Evolutionary conservation across 225 moss, liverwort and hornwort genomes (phyloP).

Genomic region (Polytrichum commune): DNA sequence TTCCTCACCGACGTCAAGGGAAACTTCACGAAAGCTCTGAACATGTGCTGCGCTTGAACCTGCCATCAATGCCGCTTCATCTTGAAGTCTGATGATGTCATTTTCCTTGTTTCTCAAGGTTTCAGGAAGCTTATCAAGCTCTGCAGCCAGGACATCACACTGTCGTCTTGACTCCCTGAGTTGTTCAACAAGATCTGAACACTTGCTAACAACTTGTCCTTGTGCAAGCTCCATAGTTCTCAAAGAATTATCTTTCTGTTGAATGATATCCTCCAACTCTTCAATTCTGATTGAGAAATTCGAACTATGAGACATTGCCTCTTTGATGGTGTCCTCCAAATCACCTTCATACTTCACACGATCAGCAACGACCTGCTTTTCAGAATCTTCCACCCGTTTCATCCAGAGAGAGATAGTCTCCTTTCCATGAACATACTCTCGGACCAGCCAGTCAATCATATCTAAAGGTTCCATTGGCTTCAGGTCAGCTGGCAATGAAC

Average conservation of each 20-base stretch:
- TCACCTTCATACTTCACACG: constrained; percentile 13
- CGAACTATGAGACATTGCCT: constrained; percentile 21
- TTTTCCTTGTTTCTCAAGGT: constrained; percentile 29
- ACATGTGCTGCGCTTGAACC: constrained; percentile 42
- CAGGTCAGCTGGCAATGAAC: constrained; percentile 20
- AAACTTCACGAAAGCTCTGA: constrained; percentile 46
- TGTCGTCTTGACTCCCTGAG: constrained; percentile 49
- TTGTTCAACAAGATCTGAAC: constrained; percentile 35
- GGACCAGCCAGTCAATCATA: constrained; percentile 37
- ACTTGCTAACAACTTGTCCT: constrained; percentile 38
- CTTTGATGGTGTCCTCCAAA: constrained; percentile 27
- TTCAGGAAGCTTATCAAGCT: constrained; percentile 40
- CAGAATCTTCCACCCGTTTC: constrained; percentile 7
- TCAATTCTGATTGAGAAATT: constrained; percentile 23
- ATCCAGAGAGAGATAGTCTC: constrained; percentile 5
- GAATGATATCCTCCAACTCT: constrained; percentile 29
- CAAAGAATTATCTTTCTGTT: constrained; percentile 35
- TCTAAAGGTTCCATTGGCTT: constrained; percentile 17
- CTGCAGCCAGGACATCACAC: constrained; percentile 40
- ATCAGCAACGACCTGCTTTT: constrained; percentile 4
- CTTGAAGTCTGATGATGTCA: constrained; percentile 29
- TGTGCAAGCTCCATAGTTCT: constrained; percentile 37
- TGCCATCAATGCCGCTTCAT: constrained; percentile 24
- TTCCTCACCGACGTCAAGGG: constrained; percentile 41
- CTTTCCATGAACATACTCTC: constrained; percentile 4